Percentiles rank a stretch among this genome's conserved stretches.
These are phyloP conservation scores for Daldinia vernicosa DNA, from an alignment of 495 filamentous ascomycete genomes.

Conservation along the genomic window DNA sequence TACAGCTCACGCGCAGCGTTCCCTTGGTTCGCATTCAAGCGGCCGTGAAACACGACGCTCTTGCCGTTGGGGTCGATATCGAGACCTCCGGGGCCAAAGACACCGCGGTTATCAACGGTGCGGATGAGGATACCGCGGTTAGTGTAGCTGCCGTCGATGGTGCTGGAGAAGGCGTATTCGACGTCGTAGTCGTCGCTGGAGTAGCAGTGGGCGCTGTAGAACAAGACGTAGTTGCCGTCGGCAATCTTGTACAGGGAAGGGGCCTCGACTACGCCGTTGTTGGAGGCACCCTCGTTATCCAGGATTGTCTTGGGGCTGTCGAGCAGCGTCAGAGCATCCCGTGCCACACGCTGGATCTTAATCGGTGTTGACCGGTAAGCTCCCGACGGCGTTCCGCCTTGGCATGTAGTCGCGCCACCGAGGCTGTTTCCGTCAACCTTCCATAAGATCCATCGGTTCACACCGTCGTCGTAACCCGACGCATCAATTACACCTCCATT, in stretches of 20 bases:
- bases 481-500: constrained; percentile 66
- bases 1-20: constrained; percentile 35
- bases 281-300: constrained; percentile 58
- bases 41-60: constrained; percentile 45
- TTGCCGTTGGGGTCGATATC: constrained; percentile 46
- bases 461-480: constrained; percentile 62
- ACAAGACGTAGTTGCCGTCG: constrained; percentile 64
- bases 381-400: constrained; percentile 38
- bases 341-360: constrained; percentile 61
- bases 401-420: constrained; percentile 45
- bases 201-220: constrained; percentile 69
- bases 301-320: constrained; percentile 62
- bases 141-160: constrained; percentile 58
- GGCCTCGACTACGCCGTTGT: constrained; percentile 69
- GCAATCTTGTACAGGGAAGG: constrained; percentile 59
- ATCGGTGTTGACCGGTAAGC: constrained; percentile 59
- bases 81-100: constrained; percentile 44
- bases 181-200: constrained; percentile 62
- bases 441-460: constrained; percentile 64
- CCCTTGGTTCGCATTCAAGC: constrained; percentile 30
- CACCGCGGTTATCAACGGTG: constrained; percentile 39
- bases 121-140: constrained; percentile 50
- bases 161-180: constrained; percentile 60
- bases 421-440: constrained; percentile 68
- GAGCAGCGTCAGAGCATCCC: constrained; percentile 60